Conservation (phyloP, 495 filamentous ascomycete genomes). For the Hypomontagnella monticulosa region DNA sequence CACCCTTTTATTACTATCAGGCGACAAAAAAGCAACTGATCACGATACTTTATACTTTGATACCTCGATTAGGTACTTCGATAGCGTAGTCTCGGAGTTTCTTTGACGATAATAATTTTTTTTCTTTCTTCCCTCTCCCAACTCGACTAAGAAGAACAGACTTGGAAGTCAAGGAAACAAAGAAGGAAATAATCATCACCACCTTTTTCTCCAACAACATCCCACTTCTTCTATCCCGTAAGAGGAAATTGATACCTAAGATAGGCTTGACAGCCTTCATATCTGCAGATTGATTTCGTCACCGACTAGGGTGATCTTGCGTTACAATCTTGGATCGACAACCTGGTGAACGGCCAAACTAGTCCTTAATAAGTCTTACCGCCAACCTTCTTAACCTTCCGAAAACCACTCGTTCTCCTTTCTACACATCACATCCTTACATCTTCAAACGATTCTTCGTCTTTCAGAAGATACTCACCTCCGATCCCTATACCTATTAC, state of each 20-base stretch:
- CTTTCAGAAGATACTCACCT: background rate
- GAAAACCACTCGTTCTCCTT: constrained; percentile 16
- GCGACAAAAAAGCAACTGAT: constrained; percentile 23
- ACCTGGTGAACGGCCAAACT: background rate
- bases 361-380: constrained; percentile 22
- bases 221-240: background rate
- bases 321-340: constrained; percentile 23
- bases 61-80: constrained; percentile 6
- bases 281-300: background rate
- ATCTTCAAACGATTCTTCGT: background rate
- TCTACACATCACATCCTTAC: constrained; percentile 1
- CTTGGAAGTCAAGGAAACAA: background rate
- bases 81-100: too few relatives aligned
- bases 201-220: background rate
- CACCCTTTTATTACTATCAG: constrained; percentile 35
- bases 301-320: constrained; percentile 2
- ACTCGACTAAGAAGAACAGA: background rate
- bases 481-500: background rate
- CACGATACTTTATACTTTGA: constrained; percentile 35
- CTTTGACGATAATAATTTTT: background rate
- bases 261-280: background rate
- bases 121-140: background rate
- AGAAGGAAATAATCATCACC: background rate
- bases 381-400: constrained; percentile 1
- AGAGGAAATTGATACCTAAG: too few relatives aligned